Conservation (phyloP, 306 rosid species). For the Casuarina equisetifolia region DNA sequence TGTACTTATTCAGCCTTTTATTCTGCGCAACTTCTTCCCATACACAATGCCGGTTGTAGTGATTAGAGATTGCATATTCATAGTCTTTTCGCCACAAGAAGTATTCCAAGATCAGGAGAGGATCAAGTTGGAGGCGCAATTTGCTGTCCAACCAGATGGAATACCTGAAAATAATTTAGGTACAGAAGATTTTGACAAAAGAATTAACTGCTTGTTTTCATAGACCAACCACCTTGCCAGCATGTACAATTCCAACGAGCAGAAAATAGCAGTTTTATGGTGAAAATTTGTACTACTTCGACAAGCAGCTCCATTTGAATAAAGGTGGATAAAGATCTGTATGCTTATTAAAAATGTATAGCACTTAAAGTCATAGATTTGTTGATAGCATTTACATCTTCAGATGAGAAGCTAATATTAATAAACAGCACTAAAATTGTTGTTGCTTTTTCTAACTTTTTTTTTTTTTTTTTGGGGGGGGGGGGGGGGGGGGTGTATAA, state of each 20-base stretch:
- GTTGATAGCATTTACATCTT: not conserved
- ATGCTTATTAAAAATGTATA: not conserved
- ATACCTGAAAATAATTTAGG: constrained; percentile 57
- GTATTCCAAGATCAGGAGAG: constrained; percentile 82
- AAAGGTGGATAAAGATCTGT: not conserved
- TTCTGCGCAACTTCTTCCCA: constrained; percentile 85
- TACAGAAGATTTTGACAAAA: constrained; percentile 1
- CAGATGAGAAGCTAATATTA: not conserved
- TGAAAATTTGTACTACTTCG: not conserved
- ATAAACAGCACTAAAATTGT: not conserved
- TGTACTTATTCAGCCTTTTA: constrained; percentile 80
- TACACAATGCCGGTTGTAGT: constrained; percentile 77
- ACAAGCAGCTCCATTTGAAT: not conserved
- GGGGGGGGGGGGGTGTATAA: not conserved
- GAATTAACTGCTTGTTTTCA: not conserved
- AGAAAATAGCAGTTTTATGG: not conserved
- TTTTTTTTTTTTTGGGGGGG: not conserved
- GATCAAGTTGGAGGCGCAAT: constrained; percentile 86
- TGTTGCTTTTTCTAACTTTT: too few relatives aligned
- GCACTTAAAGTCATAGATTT: not conserved
- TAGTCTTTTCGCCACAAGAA: constrained; percentile 88
- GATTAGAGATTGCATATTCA: constrained; percentile 81
- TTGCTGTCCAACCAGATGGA: constrained; percentile 98
- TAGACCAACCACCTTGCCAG: not conserved
- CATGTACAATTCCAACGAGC: not conserved